Evolutionary conservation across 1,139 yeast species (phyloP), one percentile per base, ranked within the genome.

Genomic region (Candida tropicalis): DNA sequence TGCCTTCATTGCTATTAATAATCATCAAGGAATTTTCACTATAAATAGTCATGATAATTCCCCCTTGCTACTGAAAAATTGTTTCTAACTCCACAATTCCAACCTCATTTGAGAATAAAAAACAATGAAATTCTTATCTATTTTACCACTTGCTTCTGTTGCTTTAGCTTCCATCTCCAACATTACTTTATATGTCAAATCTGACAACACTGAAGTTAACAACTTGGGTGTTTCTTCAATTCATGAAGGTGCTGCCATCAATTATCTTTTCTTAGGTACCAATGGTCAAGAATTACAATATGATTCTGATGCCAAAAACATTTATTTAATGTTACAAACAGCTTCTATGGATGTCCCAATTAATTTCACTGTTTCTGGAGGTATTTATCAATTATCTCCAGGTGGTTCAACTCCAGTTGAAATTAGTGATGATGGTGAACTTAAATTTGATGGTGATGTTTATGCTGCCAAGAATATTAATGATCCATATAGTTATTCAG

Each of bases 171-270:
- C 60, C 39, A 40, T 58, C 32, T 38, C 49, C 32, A 42, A 35
- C 15, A 44, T 54, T 28, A 50, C 46, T 31, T 52, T 62, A 18
- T 47, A 36, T 37, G 59, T 53, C 41, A 39, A 53, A 38, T 63
- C 75, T 11, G 55, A 60, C 34, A 48, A 54, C 41, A 39, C 38
- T 23, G 53, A 49, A 12, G 38, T 61, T 39, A 49, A 56, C 51
- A 68, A 66, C 20, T 44, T 57, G 26, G 71, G 68, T 35, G 51
- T 76, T 39, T 46, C 57, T 32, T 51, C 66, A 24, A 50, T 52
- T 37, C 84, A 77, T 55, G 81, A 75, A 60, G 84, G 84, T 57
- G 84, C 84, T 38, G 84, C 75, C 46, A 60, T 77, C 53, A 68
- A 73, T 63, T 77, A 73, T 58, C 55, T 70, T 39, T 68, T 73